Evolutionary conservation across 2,329 filamentous ascomycete genomes (phyloP).

Genomic region (Myriangium duriaei): DNA sequence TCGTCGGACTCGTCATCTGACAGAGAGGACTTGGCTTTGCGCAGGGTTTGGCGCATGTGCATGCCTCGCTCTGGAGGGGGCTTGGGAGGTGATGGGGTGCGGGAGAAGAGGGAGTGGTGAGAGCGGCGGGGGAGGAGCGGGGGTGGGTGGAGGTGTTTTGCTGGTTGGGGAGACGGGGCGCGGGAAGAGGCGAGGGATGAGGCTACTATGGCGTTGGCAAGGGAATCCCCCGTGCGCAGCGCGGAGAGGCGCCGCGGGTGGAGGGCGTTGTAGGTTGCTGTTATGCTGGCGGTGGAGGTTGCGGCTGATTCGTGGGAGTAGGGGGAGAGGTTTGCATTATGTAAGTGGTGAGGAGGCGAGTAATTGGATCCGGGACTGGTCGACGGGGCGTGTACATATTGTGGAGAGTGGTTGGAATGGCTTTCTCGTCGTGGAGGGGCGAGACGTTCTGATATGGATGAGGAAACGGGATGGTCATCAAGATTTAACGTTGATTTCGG

Average conservation of each 20-base stretch:
- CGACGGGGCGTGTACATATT: constrained; percentile 1
- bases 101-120: constrained; percentile 19
- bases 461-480: not conserved
- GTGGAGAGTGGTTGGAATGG: constrained; percentile 13
- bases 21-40: constrained; percentile 31
- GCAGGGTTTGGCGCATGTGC: constrained; percentile 52
- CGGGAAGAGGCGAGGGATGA: constrained; percentile 53
- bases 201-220: constrained; percentile 64
- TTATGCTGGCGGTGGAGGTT: constrained; percentile 14
- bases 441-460: constrained; percentile 15
- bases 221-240: constrained; percentile 47
- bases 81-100: constrained; percentile 33
- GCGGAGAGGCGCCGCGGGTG: constrained; percentile 28
- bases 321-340: constrained; percentile 12
- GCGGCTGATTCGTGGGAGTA: constrained; percentile 11
- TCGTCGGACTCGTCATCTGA: constrained; percentile 30
- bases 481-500: not conserved
- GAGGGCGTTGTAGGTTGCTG: constrained; percentile 22
- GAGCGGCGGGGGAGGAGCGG: constrained; percentile 18
- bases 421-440: constrained; percentile 24
- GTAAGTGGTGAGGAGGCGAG: constrained; percentile 17
- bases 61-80: constrained; percentile 22
- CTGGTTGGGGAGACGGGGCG: constrained; percentile 22
- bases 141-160: constrained; percentile 29
- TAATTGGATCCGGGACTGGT: constrained; percentile 6